Evolutionary conservation across 2,329 filamentous ascomycete genomes (phyloP), one percentile per base, ranked within the genome.

Genomic region (Trichoderma gracile): DNA sequence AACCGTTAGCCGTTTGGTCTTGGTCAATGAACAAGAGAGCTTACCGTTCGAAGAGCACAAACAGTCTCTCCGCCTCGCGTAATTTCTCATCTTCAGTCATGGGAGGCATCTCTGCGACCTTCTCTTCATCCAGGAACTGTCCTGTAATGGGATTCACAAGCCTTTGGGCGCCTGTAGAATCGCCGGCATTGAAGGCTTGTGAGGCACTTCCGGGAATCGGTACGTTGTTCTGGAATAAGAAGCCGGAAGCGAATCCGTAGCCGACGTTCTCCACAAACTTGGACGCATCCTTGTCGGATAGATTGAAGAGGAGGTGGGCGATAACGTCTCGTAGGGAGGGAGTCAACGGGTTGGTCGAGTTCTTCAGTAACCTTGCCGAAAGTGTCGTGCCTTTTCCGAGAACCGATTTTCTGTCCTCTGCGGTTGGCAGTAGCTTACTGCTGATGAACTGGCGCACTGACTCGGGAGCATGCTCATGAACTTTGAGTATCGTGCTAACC

Each of bases 81-180:
- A 97, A 91, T 76, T 94, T 97, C 78, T 98, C 94, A 68, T 93
- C 93, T 53, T 91, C 81, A 0, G 90, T 95, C 94, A 98, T 97
- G 55, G 90, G 86, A 1, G 87, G 86, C 12, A 80, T 76, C 4
- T 86, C 78, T 7, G 85, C 79, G 7, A 80, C 77, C 61, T 81
- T 83, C 75, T 94, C 90, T 43, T 81, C 82, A 68, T 92, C 89
- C 57, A 92, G 73, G 68, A 89, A 87, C 75, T 97, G 93, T 0
- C 93, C 93, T 0, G 93, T 97, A 38, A 97, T 86, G 0, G 93
- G 92, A 69, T 97, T 97, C 59, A 96, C 79, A 0, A 81, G 74
- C 65, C 76, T 79, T 50, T 70, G 72, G 2, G 69, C 67, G 15
- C 76, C 70, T 68, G 71, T 30, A 60, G 70, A n/a, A 43, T 72